phyloP scores from a whole-genome alignment of 2,329 filamentous ascomycete species.

The Xylogone sp. region DNA sequence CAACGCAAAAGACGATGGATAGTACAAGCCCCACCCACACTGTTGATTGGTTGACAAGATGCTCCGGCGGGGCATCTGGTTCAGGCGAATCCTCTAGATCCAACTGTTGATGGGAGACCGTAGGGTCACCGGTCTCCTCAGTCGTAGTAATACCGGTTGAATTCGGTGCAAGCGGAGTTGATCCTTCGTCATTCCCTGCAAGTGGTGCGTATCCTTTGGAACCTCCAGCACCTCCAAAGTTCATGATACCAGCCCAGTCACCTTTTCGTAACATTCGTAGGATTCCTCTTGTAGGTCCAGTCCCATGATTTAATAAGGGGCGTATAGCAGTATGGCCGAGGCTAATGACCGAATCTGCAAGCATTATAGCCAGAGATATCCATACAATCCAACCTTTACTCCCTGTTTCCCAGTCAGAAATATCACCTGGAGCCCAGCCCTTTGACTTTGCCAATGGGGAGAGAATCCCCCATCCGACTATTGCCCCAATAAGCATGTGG shows the following conservation, averaged over 20 bases:
- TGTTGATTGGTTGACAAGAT: constrained; percentile 70
- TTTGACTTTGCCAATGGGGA: constrained; percentile 82
- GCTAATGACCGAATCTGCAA: constrained; percentile 87
- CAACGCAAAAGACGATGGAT: constrained; percentile 76
- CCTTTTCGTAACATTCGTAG: constrained; percentile 18
- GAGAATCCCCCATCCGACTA: constrained; percentile 86
- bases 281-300: constrained; percentile 32
- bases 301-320: constrained; percentile 50
- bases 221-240: constrained; percentile 10
- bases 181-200: constrained; percentile 12
- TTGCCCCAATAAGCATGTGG: constrained; percentile 89
- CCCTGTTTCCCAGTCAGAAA: constrained; percentile 84
- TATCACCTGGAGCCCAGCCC: constrained; percentile 86
- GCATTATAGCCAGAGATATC: constrained; percentile 94
- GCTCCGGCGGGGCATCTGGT: constrained; percentile 78
- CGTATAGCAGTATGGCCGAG: constrained; percentile 72
- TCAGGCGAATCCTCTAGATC: constrained; percentile 29
- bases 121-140: not conserved
- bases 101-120: not conserved
- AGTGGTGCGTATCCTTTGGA: constrained; percentile 24
- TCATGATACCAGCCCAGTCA: constrained; percentile 25
- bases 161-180: constrained; percentile 11
- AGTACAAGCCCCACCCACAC: constrained; percentile 72
- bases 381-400: constrained; percentile 99
- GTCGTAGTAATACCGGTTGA: not conserved